Conservation (phyloP, 1,284 basidiomycete species). For the Moesziomyces aphidis region DNA sequence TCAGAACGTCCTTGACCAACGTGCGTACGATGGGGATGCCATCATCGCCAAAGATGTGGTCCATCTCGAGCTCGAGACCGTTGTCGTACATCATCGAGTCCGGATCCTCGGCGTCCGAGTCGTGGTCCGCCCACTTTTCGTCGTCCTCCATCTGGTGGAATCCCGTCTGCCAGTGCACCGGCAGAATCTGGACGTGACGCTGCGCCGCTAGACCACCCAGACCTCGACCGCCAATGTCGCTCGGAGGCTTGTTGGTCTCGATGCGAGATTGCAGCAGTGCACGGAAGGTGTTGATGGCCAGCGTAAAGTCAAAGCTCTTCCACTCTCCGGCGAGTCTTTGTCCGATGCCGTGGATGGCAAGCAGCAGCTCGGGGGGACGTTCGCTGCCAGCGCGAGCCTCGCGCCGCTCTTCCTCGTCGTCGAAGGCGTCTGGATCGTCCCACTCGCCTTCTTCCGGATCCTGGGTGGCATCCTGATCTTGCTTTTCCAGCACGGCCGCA, state of each 20-base stretch:
- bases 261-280: conserved; percentile 51
- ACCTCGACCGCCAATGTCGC: conserved; percentile 53
- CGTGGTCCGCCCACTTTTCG: conserved; percentile 68
- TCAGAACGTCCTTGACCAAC: conserved; percentile 67
- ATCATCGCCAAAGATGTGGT: conserved; percentile 51
- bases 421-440: conserved; percentile 48
- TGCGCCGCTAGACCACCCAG: conserved; percentile 45
- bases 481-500: not conserved
- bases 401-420: conserved; percentile 42
- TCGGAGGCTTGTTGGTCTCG: conserved; percentile 42
- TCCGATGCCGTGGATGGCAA: conserved; percentile 62
- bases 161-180: conserved; percentile 73
- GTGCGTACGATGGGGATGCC: conserved; percentile 56
- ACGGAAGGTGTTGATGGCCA: conserved; percentile 55
- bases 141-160: conserved; percentile 69
- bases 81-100: conserved; percentile 52
- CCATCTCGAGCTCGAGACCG: conserved; percentile 68
- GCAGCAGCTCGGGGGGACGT: conserved; percentile 33
- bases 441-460: conserved; percentile 24
- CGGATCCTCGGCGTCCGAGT: conserved; percentile 39
- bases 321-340: conserved; percentile 58
- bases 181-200: conserved; percentile 71
- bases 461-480: conserved; percentile 8
- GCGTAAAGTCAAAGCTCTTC: conserved; percentile 51
- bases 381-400: conserved; percentile 28